A percentile compares a stretch with the other conserved stretches of the same genome.
Conservation (phyloP, 2,329 filamentous ascomycete species). For the Diaporthe amygdali region DNA sequence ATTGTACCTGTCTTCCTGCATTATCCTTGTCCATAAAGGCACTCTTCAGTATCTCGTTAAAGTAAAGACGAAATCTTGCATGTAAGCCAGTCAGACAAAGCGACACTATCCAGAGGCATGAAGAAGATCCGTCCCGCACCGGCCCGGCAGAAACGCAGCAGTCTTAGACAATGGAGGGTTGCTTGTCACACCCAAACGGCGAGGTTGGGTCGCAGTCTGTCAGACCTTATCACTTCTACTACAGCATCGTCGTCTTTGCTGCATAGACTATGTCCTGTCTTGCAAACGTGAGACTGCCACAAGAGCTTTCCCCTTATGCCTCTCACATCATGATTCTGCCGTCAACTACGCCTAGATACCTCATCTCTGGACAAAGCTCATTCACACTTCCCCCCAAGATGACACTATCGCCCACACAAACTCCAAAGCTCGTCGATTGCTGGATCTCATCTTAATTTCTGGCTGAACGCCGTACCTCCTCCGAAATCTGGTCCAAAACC, state of each 20-base stretch:
- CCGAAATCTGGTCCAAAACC: not conserved
- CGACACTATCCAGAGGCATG: not conserved
- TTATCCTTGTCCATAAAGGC: not conserved
- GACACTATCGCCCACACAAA: not conserved
- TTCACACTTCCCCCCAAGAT: not conserved
- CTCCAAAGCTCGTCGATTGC: not conserved
- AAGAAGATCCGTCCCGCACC: too few relatives aligned
- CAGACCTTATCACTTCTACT: not conserved
- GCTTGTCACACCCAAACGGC: not conserved
- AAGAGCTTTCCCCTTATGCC: not conserved
- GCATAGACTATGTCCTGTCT: not conserved
- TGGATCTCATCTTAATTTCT: not conserved
- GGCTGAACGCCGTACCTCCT: not conserved
- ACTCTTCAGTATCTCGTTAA: not conserved
- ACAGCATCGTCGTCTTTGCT: not conserved
- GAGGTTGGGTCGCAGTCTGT: not conserved
- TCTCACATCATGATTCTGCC: not conserved
- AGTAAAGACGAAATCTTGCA: not conserved
- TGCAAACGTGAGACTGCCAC: not conserved
- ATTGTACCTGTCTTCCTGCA: not conserved
- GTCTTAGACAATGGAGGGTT: not conserved
- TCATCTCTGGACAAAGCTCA: not conserved
- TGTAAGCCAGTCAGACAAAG: not conserved
- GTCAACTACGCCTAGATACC: not conserved
- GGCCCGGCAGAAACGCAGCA: not conserved